Base-by-base conservation (phyloP, 208 protist species). In the Kentomonas sorsogonicus region DNA sequence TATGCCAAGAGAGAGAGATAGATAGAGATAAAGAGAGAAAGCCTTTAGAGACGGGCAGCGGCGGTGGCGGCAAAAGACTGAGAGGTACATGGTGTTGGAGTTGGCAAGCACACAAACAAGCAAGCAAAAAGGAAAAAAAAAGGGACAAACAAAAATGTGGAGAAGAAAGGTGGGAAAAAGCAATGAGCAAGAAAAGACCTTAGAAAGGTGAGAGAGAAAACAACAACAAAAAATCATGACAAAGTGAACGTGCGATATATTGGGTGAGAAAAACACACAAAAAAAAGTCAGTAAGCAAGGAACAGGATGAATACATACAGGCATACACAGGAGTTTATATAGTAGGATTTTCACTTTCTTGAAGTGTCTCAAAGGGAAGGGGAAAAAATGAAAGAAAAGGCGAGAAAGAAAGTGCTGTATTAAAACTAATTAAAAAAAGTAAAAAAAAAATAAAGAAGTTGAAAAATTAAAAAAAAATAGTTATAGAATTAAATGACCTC, bases 401-500 rank as follows among this genome's bases (percentile, higher is more conserved):
- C 5, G 53, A 29, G 40, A 51, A 53, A 53, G 30, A 40, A 53
- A 61, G 30, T n/a, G 5, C 7, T 38, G 11, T 36, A 18, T 26
- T 40, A 25, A 53, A 16, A 44, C 29, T 4, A 9, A 31, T 34
- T 5, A 40, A 45, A 30, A 16, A 29, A 34, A 22, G 13, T 43
- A 29, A 13, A 30, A 15, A n/a, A 36, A 13, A 60, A 36, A 60
- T 5, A 46, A 50, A 13, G 22, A 5, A 36, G 29, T 3, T 10
- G 29, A 18, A 23, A 25, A 60, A 60, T 18, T 34, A 50, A 46
- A 36, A 39, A 39, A 60, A 30, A 39, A 11, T 16, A 50, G 16
- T 26, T 10, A 5, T 25, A n/a, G 50, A 22, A 54, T 43, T 45
- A 69, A 41, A 74, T 61, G 15, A 67, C 41, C 22, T 61, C 11